These are phyloP conservation scores for Nemania bipapillata DNA, from an alignment of 2,329 filamentous ascomycete genomes.

Conservation along the genomic window DNA sequence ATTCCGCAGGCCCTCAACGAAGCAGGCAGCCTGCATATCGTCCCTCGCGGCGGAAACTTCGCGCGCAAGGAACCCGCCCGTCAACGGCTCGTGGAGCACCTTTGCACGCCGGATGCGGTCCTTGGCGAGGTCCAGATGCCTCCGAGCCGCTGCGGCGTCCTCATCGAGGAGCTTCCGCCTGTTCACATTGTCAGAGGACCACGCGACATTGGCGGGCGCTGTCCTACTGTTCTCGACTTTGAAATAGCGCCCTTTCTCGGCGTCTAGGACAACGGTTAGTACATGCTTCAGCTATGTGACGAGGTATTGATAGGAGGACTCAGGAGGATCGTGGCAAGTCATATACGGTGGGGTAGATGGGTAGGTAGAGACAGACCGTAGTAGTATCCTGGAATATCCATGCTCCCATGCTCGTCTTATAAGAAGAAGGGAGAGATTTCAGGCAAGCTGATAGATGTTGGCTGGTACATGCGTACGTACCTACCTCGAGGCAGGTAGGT, in stretches of 20 bases:
- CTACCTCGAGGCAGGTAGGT: too few relatives aligned
- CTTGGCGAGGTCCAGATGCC: conserved; percentile 50
- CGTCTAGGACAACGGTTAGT: conserved; percentile 51
- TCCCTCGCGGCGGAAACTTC: conserved; percentile 49
- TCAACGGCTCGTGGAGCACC: conserved; percentile 47
- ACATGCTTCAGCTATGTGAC: not conserved
- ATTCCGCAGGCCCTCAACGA: conserved; percentile 54
- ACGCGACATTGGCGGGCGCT: conserved; percentile 62
- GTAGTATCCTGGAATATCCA: conserved; percentile 64
- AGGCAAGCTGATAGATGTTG: too few relatives aligned
- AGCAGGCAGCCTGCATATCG: conserved; percentile 52
- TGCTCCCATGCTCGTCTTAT: conserved; percentile 21
- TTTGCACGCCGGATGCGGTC: conserved; percentile 55
- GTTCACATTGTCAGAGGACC: conserved; percentile 69
- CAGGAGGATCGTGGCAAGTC: not conserved
- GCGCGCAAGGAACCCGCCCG: conserved; percentile 51
- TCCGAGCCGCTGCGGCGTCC: conserved; percentile 47
- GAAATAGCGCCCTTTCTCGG: conserved; percentile 73
- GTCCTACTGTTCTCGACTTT: conserved; percentile 69
- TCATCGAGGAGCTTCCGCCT: conserved; percentile 62
- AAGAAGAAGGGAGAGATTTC: too few relatives aligned
- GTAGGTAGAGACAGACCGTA: conserved; percentile 57
- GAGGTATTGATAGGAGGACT: not conserved
- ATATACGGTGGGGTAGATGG: not conserved
- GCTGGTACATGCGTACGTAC: too few relatives aligned